phyloP scores from a whole-genome alignment of 2,329 filamentous ascomycete genomes.

The Hymenoscyphus infarciens region DNA sequence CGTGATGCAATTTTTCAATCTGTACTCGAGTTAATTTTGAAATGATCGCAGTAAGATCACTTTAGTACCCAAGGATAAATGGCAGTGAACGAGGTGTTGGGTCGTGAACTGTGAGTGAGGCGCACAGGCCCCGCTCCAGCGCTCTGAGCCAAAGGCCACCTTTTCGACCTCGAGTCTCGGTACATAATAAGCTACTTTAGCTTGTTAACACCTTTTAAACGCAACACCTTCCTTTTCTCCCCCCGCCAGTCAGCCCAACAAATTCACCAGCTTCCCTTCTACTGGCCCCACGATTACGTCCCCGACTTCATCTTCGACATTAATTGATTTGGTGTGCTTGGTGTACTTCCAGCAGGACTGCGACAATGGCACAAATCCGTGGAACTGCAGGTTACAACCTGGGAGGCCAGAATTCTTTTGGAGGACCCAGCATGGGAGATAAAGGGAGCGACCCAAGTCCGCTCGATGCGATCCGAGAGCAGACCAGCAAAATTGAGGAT shows the following conservation, averaged over 20 bases:
- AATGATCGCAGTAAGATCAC: no score
- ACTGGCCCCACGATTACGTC: slow-evolving; percentile 10
- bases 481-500: slow-evolving; percentile 99
- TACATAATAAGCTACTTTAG: slow-evolving; percentile 14
- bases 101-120: background rate
- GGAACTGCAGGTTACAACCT: slow-evolving; percentile 47
- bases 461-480: slow-evolving; percentile 84
- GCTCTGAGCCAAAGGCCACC: background rate
- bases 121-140: background rate
- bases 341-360: slow-evolving; percentile 29
- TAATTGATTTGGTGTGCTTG: slow-evolving; percentile 24
- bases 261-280: slow-evolving; percentile 5
- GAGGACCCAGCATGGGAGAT: slow-evolving; percentile 35
- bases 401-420: slow-evolving; percentile 37
- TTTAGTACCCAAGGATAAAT: no score
- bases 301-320: slow-evolving; percentile 13
- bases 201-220: slow-evolving; percentile 14
- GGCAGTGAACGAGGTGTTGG: no score
- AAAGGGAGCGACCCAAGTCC: slow-evolving; percentile 36
- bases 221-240: slow-evolving; percentile 12
- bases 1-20: no score
- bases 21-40: no score
- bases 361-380: slow-evolving; percentile 55
- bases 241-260: slow-evolving; percentile 6
- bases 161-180: background rate